These are phyloP conservation scores for Populus hybrid DNA, from an alignment of 441 rosid species.

Conservation along the genomic window DNA sequence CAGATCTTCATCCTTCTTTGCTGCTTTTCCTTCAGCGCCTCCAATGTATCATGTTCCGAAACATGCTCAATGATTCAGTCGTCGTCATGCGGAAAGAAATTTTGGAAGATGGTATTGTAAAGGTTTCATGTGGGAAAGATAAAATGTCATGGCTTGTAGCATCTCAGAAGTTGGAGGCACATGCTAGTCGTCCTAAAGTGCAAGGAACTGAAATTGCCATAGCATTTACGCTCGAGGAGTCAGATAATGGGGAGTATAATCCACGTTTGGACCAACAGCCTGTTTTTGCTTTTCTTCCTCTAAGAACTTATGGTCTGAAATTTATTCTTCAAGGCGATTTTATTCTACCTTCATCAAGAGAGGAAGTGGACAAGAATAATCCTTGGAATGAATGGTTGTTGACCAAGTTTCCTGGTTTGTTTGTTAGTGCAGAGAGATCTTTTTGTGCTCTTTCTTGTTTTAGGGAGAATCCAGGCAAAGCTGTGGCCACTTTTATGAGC, in stretches of 20 bases:
- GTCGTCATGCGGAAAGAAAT: constrained; percentile 81
- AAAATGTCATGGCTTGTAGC: constrained; percentile 92
- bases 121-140: constrained; percentile 73
- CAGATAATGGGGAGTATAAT: constrained; percentile 51
- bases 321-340: constrained; percentile 97
- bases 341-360: constrained; percentile 95
- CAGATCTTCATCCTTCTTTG: constrained; percentile 95
- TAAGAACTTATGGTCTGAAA: constrained; percentile 96
- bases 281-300: constrained; percentile 95
- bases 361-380: constrained; percentile 94
- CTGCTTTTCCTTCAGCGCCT: constrained; percentile 96
- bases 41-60: constrained; percentile 71
- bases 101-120: constrained; percentile 69
- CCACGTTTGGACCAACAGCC: constrained; percentile 81
- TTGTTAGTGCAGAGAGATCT: constrained; percentile 60
- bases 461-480: constrained; percentile 72
- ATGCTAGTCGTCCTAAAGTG: constrained; percentile 56
- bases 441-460: constrained; percentile 90
- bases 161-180: constrained; percentile 66
- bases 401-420: constrained; percentile 74
- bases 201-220: constrained; percentile 78
- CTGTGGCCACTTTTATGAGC: constrained; percentile 79
- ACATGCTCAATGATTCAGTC: constrained; percentile 64
- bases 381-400: constrained; percentile 98
- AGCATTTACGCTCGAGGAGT: constrained; percentile 81